phyloP scores from a whole-genome alignment of 2,329 filamentous ascomycete genomes.

The Teratosphaeria epicoccoides region DNA sequence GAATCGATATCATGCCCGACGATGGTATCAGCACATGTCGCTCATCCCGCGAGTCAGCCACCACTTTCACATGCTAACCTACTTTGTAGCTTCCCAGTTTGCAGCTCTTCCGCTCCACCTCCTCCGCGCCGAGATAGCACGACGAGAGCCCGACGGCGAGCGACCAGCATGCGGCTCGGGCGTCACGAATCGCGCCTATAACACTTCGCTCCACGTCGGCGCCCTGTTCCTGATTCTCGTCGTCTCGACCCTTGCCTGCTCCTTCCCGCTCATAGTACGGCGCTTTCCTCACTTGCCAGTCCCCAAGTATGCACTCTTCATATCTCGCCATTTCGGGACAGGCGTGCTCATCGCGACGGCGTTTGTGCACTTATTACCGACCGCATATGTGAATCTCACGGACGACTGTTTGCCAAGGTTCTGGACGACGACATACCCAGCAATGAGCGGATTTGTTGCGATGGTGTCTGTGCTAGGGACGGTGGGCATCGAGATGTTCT shows the following conservation, averaged over 20 bases:
- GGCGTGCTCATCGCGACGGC: conserved; percentile 48
- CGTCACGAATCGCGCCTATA: conserved; percentile 38
- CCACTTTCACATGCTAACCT: background rate
- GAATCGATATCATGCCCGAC: background rate
- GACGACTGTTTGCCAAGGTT: conserved; percentile 61
- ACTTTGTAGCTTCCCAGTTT: background rate
- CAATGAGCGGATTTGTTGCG: conserved; percentile 69
- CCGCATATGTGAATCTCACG: conserved; percentile 50
- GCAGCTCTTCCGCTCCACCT: conserved; percentile 30
- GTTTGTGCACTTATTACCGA: conserved; percentile 52
- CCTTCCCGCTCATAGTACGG: conserved; percentile 50
- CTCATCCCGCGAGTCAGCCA: background rate
- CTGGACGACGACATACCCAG: conserved; percentile 69
- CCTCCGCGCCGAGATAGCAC: conserved; percentile 40
- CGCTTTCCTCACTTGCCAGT: conserved; percentile 51
- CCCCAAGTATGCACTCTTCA: conserved; percentile 48
- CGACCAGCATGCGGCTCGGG: conserved; percentile 46
- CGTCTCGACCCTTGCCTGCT: conserved; percentile 48
- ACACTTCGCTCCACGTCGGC: conserved; percentile 46
- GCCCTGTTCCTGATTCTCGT: conserved; percentile 48
- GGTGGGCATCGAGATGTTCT: conserved; percentile 77
- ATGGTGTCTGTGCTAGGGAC: conserved; percentile 76
- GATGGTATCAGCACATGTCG: background rate
- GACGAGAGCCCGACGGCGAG: conserved; percentile 34
- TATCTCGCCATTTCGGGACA: conserved; percentile 49